Conservation (phyloP, 139 green algal genomes). For the Chlamydomonas schloesseri region DNA sequence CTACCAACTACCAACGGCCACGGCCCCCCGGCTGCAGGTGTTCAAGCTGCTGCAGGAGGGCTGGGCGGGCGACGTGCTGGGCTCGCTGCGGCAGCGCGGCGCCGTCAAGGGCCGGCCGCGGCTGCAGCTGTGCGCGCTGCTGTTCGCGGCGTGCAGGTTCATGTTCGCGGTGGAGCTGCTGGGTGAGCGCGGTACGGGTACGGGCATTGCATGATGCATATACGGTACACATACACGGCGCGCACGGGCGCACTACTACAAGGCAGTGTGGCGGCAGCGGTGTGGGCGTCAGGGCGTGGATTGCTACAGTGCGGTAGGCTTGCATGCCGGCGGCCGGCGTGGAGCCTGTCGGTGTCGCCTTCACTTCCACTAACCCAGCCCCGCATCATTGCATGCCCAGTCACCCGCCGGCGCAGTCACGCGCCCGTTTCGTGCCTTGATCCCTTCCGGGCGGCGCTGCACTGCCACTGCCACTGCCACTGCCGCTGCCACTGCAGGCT, state of each 20-base stretch:
- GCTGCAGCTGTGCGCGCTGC: constrained; percentile 28
- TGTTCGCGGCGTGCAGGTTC: constrained; percentile 9
- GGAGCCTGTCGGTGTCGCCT: too few relatives aligned
- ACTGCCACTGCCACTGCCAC: too few relatives aligned
- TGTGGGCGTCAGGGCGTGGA: too few relatives aligned
- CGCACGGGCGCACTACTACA: too few relatives aligned
- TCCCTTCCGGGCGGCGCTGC: too few relatives aligned
- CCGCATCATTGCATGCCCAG: too few relatives aligned
- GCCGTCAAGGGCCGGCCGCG: not conserved
- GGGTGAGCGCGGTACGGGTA: not conserved
- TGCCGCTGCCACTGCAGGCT: not conserved
- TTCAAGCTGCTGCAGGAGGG: constrained; percentile 32
- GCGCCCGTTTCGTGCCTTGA: too few relatives aligned
- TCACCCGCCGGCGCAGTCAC: too few relatives aligned
- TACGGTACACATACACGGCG: not conserved
- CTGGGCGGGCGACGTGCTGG: constrained; percentile 16
- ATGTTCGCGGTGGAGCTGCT: not conserved
- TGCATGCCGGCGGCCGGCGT: too few relatives aligned
- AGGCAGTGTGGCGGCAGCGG: too few relatives aligned
- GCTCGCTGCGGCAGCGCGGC: not conserved
- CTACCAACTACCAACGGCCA: not conserved
- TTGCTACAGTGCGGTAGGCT: too few relatives aligned
- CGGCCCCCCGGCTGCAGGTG: constrained; percentile 5
- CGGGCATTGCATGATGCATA: not conserved
- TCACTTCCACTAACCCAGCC: too few relatives aligned